Percentiles rank a stretch among this genome's conserved stretches.
phyloP scores from a whole-genome alignment of 306 rosid species.

The Malus sylvestris region DNA sequence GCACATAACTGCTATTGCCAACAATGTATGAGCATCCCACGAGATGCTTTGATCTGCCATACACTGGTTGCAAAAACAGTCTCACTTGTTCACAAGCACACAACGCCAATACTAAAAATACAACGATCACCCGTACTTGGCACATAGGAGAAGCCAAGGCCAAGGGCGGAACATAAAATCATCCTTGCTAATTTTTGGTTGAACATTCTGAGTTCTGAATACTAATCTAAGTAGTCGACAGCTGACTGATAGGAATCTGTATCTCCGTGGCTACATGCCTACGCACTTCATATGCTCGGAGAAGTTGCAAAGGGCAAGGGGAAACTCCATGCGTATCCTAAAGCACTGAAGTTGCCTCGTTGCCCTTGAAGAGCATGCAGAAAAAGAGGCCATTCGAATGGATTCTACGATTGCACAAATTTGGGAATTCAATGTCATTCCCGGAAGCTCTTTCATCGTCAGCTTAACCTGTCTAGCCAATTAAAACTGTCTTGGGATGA shows the following conservation, averaged over 20 bases:
- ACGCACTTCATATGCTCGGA: not conserved
- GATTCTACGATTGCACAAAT: slow-evolving; percentile 4
- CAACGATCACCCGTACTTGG: not conserved
- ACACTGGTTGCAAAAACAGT: slow-evolving; percentile 2
- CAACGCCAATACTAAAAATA: not conserved
- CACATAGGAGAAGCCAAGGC: not conserved
- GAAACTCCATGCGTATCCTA: not conserved
- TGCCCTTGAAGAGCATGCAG: not conserved
- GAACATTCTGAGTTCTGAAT: not conserved
- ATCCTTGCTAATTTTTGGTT: not conserved
- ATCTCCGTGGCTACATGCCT: not conserved
- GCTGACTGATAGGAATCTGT: not conserved
- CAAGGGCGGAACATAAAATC: not conserved
- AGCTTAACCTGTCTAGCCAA: slow-evolving; percentile 50
- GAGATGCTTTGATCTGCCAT: not conserved
- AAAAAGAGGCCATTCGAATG: not conserved
- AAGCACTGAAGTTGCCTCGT: not conserved
- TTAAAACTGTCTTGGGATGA: slow-evolving; percentile 64
- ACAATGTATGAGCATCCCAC: not conserved
- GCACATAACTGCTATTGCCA: not conserved
- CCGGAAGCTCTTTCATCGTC: not conserved
- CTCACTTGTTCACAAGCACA: not conserved
- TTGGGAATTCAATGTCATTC: not conserved
- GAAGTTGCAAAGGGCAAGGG: slow-evolving; percentile 2
- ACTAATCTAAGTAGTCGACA: not conserved